A percentile compares a stretch with the other conserved stretches of the same genome.
Evolutionary conservation across 2,329 filamentous ascomycete genomes (phyloP).

Genomic region (Bipolaris oryzae): DNA sequence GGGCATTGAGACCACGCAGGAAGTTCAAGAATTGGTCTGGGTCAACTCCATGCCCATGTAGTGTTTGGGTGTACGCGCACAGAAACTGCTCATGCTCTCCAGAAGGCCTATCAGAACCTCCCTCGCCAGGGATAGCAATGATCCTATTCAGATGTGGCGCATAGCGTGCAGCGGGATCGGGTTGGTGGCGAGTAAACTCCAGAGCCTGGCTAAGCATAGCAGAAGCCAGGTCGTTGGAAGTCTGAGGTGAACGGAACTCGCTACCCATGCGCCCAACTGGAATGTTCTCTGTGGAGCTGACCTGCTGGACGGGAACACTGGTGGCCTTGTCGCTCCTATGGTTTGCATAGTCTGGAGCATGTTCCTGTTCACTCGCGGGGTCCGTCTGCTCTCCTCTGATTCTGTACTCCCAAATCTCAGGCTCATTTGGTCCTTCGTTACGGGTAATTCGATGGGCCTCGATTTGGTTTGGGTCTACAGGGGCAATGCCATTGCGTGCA

Average conservation of each 20-base stretch:
- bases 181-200: conserved; percentile 33
- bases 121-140: conserved; percentile 37
- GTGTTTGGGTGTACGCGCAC: conserved; percentile 37
- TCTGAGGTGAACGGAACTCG: not conserved
- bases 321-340: conserved; percentile 22
- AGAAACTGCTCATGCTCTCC: conserved; percentile 31
- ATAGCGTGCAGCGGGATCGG: conserved; percentile 31
- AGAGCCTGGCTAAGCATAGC: conserved; percentile 31
- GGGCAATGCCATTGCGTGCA: conserved; percentile 32
- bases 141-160: conserved; percentile 31
- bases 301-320: conserved; percentile 36
- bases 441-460: conserved; percentile 34
- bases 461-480: conserved; percentile 35
- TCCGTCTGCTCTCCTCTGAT: conserved; percentile 28
- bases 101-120: not conserved
- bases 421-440: conserved; percentile 29
- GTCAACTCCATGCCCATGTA: conserved; percentile 38
- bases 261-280: conserved; percentile 27
- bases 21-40: conserved; percentile 42
- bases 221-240: conserved; percentile 9
- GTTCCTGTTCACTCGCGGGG: conserved; percentile 24
- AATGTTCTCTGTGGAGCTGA: conserved; percentile 27
- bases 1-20: conserved; percentile 41
- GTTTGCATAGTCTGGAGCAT: conserved; percentile 29
- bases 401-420: conserved; percentile 36